phyloP scores from a whole-genome alignment of 2,329 filamentous ascomycete species.

The Didymella pinodella region DNA sequence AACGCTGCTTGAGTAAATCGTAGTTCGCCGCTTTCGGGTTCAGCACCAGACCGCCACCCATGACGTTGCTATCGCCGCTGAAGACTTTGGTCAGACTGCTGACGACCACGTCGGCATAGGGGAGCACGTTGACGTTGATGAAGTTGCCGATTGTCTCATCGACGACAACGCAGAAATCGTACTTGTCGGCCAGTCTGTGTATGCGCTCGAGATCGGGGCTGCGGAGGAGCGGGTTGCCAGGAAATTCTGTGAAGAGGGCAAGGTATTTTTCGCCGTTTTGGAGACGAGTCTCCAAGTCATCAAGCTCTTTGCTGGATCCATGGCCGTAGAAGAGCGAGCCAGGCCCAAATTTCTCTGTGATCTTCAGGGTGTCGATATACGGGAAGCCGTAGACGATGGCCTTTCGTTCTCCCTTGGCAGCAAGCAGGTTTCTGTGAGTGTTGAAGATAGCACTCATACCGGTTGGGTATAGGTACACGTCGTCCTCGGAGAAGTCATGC shows the following conservation, averaged over 20 bases:
- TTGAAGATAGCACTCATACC: constrained; percentile 98
- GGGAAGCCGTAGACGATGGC: constrained; percentile 97
- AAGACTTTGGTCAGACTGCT: constrained; percentile 97
- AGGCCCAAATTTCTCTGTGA: constrained; percentile 91
- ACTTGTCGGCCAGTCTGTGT: constrained; percentile 77
- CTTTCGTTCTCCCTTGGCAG: constrained; percentile 68
- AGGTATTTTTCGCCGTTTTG: constrained; percentile 77
- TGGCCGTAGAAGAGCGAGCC: constrained; percentile 89
- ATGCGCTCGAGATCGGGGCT: constrained; percentile 88
- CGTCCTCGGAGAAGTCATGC: constrained; percentile 76
- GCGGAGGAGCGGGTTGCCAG: constrained; percentile 86
- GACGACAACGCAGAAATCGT: constrained; percentile 87
- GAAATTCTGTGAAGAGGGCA: constrained; percentile 92
- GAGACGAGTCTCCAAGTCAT: constrained; percentile 79
- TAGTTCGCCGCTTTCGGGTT: constrained; percentile 77
- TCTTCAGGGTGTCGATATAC: constrained; percentile 95
- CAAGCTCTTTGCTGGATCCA: constrained; percentile 77
- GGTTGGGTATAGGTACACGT: constrained; percentile 86
- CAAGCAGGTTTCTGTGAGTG: constrained; percentile 76
- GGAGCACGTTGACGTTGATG: constrained; percentile 91
- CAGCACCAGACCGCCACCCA: constrained; percentile 80
- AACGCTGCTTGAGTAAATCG: constrained; percentile 68
- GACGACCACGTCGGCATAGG: constrained; percentile 87
- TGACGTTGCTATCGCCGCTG: constrained; percentile 96
- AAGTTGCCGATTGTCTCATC: constrained; percentile 98